Evolutionary conservation across 495 filamentous ascomycete genomes (phyloP), one percentile per base, ranked within the genome.

Genomic region (Tuber borchii): DNA sequence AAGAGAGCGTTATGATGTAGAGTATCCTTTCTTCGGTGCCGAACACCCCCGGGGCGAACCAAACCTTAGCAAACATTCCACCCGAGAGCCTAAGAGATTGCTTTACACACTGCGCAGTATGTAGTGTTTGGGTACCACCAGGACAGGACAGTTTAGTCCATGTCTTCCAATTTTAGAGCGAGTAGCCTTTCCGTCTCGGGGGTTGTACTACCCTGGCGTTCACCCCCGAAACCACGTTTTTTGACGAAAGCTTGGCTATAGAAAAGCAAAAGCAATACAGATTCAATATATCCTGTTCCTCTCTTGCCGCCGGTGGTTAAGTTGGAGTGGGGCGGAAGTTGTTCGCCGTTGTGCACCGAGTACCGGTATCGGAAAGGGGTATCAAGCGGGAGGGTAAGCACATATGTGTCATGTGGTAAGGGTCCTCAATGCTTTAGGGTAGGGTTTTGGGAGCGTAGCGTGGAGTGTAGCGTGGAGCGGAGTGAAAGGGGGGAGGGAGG

Each of bases 191-290:
- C 26, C 56, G 56, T 65, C 26, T 65, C 26, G 56, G 26, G 56
- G 56, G 26, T 65, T 6, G 56, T 65, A 17, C 56, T 34, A 65
- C 56, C 56, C 56, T 16, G 26, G 56, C 56, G 14, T 34, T 26
- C 56, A 65, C 56, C 56, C 56, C 56, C 26, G 56, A 34, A 65
- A 34, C 56, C 56, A 65, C 56, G 56, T 65, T 65, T 56, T 65
- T 65, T 26, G 6, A 65, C 26, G 34, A 65, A 65, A 34, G 56
- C 56, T 65, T 65, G 56, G 56, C 56, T 6, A 14, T 65, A 34
- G 26, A 19, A 65, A 65, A 34, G 34, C 8, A 26, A 65, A 65
- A 65, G 14, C 56, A 31, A 34, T 19, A 34, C 26, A 65, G 56
- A 17, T 17, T 34, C 26, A 16, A 65, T 34, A 34, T 34, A 14